Percentiles rank a stretch among this genome's conserved stretches.
Evolutionary conservation across 495 filamentous ascomycete genomes (phyloP).

Genomic region (Aspergillus sclerotioniger): DNA sequence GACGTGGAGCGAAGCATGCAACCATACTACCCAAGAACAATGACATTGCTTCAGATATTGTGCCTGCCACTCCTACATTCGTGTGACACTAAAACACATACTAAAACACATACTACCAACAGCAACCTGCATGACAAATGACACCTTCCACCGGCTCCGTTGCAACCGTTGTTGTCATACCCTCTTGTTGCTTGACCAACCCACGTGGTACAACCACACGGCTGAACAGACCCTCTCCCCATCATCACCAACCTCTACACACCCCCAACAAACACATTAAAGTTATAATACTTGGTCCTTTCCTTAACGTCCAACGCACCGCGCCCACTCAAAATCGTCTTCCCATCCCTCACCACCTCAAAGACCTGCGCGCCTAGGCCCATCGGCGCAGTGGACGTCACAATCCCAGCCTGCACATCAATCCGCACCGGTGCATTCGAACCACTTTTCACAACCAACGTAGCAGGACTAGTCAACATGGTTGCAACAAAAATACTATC

Average conservation of each 20-base stretch:
- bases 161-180: too few species aligned
- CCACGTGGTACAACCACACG: too few species aligned
- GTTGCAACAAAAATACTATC: slow-evolving; percentile 54
- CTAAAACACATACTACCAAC: too few species aligned
- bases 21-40: too few species aligned
- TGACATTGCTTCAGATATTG: too few species aligned
- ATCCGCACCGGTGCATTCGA: slow-evolving; percentile 18
- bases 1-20: slow-evolving; percentile 14
- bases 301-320: slow-evolving; percentile 44
- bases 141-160: too few species aligned
- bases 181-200: too few species aligned
- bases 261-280: slow-evolving; percentile 50
- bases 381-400: slow-evolving; percentile 48
- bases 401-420: slow-evolving; percentile 48
- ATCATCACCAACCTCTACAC: background rate
- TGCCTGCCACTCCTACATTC: too few species aligned
- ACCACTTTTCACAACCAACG: slow-evolving; percentile 47
- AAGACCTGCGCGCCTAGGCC: slow-evolving; percentile 51
- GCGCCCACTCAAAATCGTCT: slow-evolving; percentile 46
- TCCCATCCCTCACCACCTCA: slow-evolving; percentile 39
- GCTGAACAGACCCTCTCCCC: background rate
- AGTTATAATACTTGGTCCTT: slow-evolving; percentile 56
- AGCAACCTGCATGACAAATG: too few species aligned
- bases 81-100: too few species aligned
- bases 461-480: slow-evolving; percentile 45